Percentiles rank a stretch among this genome's conserved stretches.
These are phyloP conservation scores for Suillus brevipes DNA, from an alignment of 768 basidiomycete genomes.

Conservation along the genomic window DNA sequence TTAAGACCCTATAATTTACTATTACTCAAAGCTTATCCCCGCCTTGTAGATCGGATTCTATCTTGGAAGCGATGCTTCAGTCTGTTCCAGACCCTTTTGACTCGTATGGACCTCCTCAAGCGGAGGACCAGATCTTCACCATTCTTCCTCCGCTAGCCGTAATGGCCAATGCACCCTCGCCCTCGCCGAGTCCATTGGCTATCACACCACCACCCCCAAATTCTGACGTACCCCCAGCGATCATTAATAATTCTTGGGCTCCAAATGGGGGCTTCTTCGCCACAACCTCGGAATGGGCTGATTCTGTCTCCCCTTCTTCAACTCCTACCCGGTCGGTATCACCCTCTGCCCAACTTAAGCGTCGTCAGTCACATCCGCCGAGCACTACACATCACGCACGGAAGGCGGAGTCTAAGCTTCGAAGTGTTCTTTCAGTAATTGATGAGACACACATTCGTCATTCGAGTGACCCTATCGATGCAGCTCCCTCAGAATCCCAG, in stretches of 20 bases:
- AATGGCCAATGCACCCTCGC: conserved; percentile 63
- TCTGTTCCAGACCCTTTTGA: conserved; percentile 92
- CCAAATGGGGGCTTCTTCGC: conserved; percentile 49
- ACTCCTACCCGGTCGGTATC: conserved; percentile 53
- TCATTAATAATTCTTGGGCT: conserved; percentile 49
- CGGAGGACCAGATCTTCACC: conserved; percentile 90
- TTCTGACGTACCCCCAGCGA: conserved; percentile 42
- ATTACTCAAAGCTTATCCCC: conserved; percentile 15
- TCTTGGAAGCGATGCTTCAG: conserved; percentile 89
- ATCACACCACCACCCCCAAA: conserved; percentile 39
- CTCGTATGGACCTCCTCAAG: conserved; percentile 82
- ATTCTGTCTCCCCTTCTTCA: conserved; percentile 36
- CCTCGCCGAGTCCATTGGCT: conserved; percentile 60
- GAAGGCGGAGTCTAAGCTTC: conserved; percentile 67
- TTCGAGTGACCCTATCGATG: conserved; percentile 26
- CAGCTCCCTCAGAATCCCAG: conserved; percentile 16
- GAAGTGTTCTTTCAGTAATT: conserved; percentile 69
- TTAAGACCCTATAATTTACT: conserved; percentile 9
- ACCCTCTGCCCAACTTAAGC: conserved; percentile 41
- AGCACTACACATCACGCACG: conserved; percentile 40
- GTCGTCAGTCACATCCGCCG: conserved; percentile 55
- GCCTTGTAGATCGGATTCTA: conserved; percentile 69
- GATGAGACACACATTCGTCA: conserved; percentile 55
- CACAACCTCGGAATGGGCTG: conserved; percentile 59
- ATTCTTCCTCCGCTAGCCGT: conserved; percentile 84